Evolutionary conservation across 1,284 basidiomycete genomes (phyloP), one percentile per base, ranked within the genome.

Genomic region (Ustilago bromivora): DNA sequence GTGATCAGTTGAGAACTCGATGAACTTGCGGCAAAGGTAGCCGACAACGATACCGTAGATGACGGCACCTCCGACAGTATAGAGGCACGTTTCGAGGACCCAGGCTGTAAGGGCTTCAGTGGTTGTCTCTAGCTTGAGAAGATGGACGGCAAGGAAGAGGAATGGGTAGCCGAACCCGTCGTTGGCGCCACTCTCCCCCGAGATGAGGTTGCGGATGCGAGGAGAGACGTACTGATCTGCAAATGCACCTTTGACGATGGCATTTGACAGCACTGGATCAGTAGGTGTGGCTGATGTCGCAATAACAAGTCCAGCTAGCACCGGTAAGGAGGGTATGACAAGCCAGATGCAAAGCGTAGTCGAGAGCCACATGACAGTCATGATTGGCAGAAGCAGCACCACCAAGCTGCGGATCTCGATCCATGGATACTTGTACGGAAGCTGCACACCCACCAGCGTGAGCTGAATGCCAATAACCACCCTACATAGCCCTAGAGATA

Each of bases 211-310:
- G 28, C 82, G 69, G 23, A 83, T 56, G 3, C 82, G 66, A 9
- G 79, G 77, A 41, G 77, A 78, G 49, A 83, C 78, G 66, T 82
- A 81, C 63, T 81, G 76, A 38, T 83, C 82, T 0, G 82, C 82
- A 35, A 83, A 83, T 1, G 78, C 79, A 32, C 82, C 82, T 41
- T 82, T 82, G 55, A 82, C 79, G 41, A 83, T 79, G 19, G 79
- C 71, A 49, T 81, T 82, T 40, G 77, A 78, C 8, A 83, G 61
- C 9, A 83, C 81, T 31, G 77, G 79, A 66, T 83, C 82, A 3
- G 82, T 83, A 6, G 81, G 78, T 2, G 80, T 81, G 0, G 76
- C 73, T 31, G 75, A 79, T 5, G 79, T 74, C 0, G 78, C 71
- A 11, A 83, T 56, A 15, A 80, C 76, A 13, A 83, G 67, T 1